phyloP scores from a whole-genome alignment of 2,329 filamentous ascomycete genomes.

The Bipolaris cookei region DNA sequence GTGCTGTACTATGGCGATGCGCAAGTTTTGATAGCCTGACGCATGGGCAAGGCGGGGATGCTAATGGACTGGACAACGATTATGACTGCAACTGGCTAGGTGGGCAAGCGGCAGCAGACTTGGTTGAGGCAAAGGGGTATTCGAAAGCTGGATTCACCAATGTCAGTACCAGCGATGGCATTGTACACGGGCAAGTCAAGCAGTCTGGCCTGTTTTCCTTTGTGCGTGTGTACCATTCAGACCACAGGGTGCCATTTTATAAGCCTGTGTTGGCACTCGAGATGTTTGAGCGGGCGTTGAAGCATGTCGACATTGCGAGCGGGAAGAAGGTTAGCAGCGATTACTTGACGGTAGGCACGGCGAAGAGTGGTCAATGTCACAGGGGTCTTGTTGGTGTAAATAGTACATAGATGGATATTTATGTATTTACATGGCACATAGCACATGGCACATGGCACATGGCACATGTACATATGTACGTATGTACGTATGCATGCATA shows the following conservation, averaged over 20 bases:
- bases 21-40: conserved; percentile 14
- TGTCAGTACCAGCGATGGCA: conserved; percentile 51
- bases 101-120: conserved; percentile 50
- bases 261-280: conserved; percentile 58
- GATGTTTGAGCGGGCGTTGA: conserved; percentile 58
- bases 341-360: conserved; percentile 46
- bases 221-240: conserved; percentile 57
- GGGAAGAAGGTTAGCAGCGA: conserved; percentile 24
- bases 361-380: conserved; percentile 16
- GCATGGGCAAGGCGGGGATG: not conserved
- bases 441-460: no score
- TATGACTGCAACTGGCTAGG: conserved; percentile 58
- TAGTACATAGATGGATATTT: no score
- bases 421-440: no score
- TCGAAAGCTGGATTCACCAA: conserved; percentile 56
- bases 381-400: no score
- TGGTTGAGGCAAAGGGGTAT: conserved; percentile 53
- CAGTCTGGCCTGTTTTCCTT: conserved; percentile 60
- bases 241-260: conserved; percentile 62
- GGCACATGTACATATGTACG: no score
- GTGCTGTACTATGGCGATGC: conserved; percentile 57
- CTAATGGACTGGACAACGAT: conserved; percentile 33
- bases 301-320: conserved; percentile 59
- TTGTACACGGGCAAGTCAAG: conserved; percentile 61
- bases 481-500: no score